Evolutionary conservation across 345 rosid species (phyloP), one percentile per base, ranked within the genome.

Genomic region (Cardamine chenopodiifolia): DNA sequence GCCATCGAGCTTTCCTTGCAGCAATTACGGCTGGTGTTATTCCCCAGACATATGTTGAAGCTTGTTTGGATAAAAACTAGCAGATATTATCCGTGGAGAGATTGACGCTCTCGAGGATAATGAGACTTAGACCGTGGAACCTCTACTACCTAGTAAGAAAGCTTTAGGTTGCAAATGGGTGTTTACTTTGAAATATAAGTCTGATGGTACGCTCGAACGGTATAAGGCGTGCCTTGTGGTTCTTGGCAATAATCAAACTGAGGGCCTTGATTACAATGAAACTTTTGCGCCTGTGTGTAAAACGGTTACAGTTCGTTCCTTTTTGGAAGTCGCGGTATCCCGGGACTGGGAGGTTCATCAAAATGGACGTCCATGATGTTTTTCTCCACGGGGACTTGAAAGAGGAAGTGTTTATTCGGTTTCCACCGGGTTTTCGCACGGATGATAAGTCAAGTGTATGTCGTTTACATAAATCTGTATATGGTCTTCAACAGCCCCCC

Each of bases 251-350:
- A 4, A 13, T 4, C 47, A 40, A 1, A 13, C 6, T 0, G 47
- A 40, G 6, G 17, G 47, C 0, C 0, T 40, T 0, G 47, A 40
- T 14, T 40, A 40, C 5, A 5, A 14, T 1, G 47, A 40, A 0
- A 40, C 47, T 0, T 40, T 40, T 14, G 47, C 47, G 4, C 47
- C 17, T 0, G 47, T 40, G 0, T 13, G 17, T 4, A 40, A 40
- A 1, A 13, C 5, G n/a, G n/a, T 13, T 0, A 40, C 17, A 1
- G n/a, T 40, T 0, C 2, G 47, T 1, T 13, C 6, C 0, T 40
- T 40, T 13, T 6, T 40, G 0, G 47, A 13, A 1, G 47, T 40
- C 0, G 1, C 47, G 0, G 47, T 13, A 0, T 13, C 7, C 0
- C 17, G 47, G 6, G 17, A 40, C 0, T 40, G 47, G 47, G 17